Percentiles rank a stretch among this genome's conserved stretches.
phyloP scores from a whole-genome alignment of 2,329 filamentous ascomycete genomes.

The Paraconiothyrium brasiliense region DNA sequence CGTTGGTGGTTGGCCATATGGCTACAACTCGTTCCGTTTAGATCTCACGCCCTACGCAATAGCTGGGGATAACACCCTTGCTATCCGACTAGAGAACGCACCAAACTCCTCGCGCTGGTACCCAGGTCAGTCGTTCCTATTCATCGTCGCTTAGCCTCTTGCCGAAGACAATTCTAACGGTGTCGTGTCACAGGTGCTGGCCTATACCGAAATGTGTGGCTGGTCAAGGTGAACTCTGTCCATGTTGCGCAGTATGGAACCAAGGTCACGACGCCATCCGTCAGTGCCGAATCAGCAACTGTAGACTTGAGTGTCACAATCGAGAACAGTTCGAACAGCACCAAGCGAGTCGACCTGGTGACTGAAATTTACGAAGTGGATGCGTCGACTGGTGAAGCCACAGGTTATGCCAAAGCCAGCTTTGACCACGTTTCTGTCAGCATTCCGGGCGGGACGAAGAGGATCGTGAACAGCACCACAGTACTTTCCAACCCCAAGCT shows the following conservation, averaged over 20 bases:
- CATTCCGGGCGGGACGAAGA: conserved; percentile 45
- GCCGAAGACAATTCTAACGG: background rate
- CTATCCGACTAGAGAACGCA: conserved; percentile 63
- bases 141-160: background rate
- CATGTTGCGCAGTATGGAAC: conserved; percentile 63
- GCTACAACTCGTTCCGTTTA: conserved; percentile 62
- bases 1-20: conserved; percentile 63
- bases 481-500: conserved; percentile 53
- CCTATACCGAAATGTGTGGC: conserved; percentile 65
- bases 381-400: conserved; percentile 32
- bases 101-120: conserved; percentile 63
- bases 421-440: conserved; percentile 40
- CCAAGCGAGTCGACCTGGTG: conserved; percentile 48
- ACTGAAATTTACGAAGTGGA: conserved; percentile 56
- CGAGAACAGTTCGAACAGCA: conserved; percentile 55
- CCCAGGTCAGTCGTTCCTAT: conserved; percentile 44
- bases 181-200: conserved; percentile 50
- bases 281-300: conserved; percentile 58
- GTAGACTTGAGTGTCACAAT: conserved; percentile 57
- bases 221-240: conserved; percentile 57
- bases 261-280: conserved; percentile 56
- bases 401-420: conserved; percentile 39
- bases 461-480: conserved; percentile 48
- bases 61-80: conserved; percentile 54
- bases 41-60: conserved; percentile 58